phyloP scores from a whole-genome alignment of 768 basidiomycete genomes.

The Mycena haematopus region DNA sequence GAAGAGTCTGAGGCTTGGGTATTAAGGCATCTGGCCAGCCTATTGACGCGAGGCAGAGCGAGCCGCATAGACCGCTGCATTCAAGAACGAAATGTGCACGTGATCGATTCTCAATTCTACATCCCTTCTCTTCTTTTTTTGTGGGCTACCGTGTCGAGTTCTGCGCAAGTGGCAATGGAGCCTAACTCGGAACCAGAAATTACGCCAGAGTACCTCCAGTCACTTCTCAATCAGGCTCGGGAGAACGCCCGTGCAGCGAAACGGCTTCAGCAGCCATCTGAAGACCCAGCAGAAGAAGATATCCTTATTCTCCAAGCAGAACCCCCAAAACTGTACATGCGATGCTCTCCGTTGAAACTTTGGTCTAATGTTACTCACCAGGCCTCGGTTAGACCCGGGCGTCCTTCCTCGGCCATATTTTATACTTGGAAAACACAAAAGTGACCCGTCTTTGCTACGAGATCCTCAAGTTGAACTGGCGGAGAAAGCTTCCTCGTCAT shows the following conservation, averaged over 20 bases:
- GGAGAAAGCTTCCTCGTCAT: slow-evolving; percentile 57
- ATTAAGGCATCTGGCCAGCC: slow-evolving; percentile 27
- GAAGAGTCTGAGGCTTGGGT: slow-evolving; percentile 9
- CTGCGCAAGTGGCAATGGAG: slow-evolving; percentile 39
- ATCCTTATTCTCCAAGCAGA: slow-evolving; percentile 53
- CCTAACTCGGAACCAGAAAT: slow-evolving; percentile 49
- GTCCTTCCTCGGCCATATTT: slow-evolving; percentile 71
- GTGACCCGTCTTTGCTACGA: slow-evolving; percentile 53
- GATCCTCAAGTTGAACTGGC: slow-evolving; percentile 68
- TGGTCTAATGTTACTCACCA: slow-evolving; percentile 38
- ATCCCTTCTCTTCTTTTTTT: too few relatives aligned
- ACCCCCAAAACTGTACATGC: slow-evolving; percentile 10
- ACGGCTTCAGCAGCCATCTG: slow-evolving; percentile 32
- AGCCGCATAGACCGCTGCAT: slow-evolving; percentile 29
- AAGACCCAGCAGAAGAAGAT: slow-evolving; percentile 50
- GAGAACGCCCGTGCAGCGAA: slow-evolving; percentile 50
- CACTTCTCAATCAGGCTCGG: slow-evolving; percentile 67
- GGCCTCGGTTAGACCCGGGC: slow-evolving; percentile 74
- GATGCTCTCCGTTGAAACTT: slow-evolving; percentile 5
- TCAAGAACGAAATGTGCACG: background rate
- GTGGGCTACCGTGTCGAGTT: slow-evolving; percentile 9
- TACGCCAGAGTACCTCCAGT: slow-evolving; percentile 66
- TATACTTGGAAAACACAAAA: slow-evolving; percentile 51
- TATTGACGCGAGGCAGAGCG: slow-evolving; percentile 27
- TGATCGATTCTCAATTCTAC: slow-evolving; percentile 4